Evolutionary conservation across 2,329 filamentous ascomycete species (phyloP), one percentile per base, ranked within the genome.

Genomic region (Pseudocercospora vitis): DNA sequence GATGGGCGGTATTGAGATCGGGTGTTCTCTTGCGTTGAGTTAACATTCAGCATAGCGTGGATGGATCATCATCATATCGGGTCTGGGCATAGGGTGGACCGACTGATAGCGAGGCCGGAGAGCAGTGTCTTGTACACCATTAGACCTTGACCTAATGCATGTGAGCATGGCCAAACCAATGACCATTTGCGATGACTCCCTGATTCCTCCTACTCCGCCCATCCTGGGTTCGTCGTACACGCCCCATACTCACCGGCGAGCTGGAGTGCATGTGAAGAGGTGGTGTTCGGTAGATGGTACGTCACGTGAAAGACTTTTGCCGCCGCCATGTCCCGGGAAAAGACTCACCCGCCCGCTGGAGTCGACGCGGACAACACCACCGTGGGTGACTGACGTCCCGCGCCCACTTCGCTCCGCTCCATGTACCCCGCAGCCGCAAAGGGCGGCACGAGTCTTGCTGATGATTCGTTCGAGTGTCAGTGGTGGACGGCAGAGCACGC

Each of bases 381-480:
- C 40, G 40, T 24, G 26, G 9, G 14, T 11, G 23, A 42, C 23
- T 14, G 40, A 45, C 24, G 9, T 7, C 14, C 39, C 8, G 39
- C 21, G 39, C 39, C 39, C 39, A 28, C 40, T 26, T 26, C 40
- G 40, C 40, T 45, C 40, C 40, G 40, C 40, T 29, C 40, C 11
- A 19, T 18, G 40, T 29, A 29, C 40, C 40, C 40, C 40, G 40
- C 40, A 45, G 40, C 23, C 23, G 40, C 39, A 44, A 18, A n/a
- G 14, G 24, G 40, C 40, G 28, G 12, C 12, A 45, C 8, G 26
- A 9, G 3, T 14, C 39, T 24, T 44, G 39, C 39, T 44, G 39
- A 24, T 35, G 45, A 48, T 48, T 48, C 26, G 45, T 16, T 18
- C 19, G 28, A 16, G 14, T 35, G 26, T 48, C 29, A 48, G 35